phyloP scores from a whole-genome alignment of 1,139 yeast species.

The Taphrina confusa region DNA sequence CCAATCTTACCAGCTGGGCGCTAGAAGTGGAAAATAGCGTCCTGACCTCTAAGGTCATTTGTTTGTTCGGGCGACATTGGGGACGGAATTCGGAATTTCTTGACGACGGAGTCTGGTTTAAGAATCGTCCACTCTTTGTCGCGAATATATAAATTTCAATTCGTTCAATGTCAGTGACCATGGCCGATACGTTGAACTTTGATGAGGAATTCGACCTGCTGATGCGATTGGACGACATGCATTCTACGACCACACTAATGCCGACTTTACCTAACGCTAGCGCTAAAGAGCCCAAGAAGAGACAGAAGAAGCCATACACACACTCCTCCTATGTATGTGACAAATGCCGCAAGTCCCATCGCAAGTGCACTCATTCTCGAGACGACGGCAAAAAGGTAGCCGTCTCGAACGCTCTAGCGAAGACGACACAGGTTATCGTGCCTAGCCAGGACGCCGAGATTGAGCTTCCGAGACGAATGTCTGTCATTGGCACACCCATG shows the following conservation, averaged over 20 bases:
- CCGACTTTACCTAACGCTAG: not conserved
- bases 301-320: constrained; percentile 20
- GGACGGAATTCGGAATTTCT: no score
- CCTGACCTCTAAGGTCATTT: no score
- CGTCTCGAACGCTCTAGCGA: not conserved
- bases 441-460: not conserved
- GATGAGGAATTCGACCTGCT: not conserved
- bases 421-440: not conserved
- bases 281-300: not conserved
- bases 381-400: not conserved
- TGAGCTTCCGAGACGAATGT: not conserved
- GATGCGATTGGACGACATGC: not conserved
- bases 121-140: no score
- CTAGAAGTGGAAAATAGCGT: no score
- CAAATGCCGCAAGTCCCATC: constrained; percentile 26
- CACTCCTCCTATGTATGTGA: constrained; percentile 27
- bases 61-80: no score
- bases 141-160: no score
- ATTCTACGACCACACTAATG: not conserved
- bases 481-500: not conserved
- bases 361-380: constrained; percentile 18
- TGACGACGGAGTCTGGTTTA: no score
- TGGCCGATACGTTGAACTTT: not conserved
- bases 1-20: no score
- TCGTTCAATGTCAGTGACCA: not conserved